These are phyloP conservation scores for Echinosophora koreensis DNA, from an alignment of 306 rosid species.

Conservation along the genomic window DNA sequence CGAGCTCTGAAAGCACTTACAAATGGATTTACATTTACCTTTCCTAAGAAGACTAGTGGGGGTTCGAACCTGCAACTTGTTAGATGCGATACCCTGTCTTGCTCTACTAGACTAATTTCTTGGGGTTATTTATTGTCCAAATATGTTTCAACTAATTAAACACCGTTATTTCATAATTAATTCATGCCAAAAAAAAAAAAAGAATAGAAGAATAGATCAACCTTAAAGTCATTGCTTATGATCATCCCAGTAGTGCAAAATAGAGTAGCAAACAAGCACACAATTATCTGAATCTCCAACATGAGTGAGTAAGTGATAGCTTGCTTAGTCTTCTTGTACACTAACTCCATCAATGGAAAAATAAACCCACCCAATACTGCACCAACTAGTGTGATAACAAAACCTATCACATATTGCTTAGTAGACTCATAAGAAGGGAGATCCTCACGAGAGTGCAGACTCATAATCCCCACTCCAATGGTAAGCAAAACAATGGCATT, in stretches of 20 bases:
- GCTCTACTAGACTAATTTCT: no score
- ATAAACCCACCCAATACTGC: constrained; percentile 62
- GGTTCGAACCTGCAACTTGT: no score
- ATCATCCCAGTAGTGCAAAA: constrained; percentile 67
- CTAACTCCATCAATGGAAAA: constrained; percentile 64
- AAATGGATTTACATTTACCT: no score
- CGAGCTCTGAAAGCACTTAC: no score
- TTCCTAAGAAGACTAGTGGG: no score
- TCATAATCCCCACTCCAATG: constrained; percentile 38
- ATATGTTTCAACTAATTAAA: background rate
- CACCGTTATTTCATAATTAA: no score
- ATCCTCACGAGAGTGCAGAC: constrained; percentile 58
- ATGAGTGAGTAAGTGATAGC: constrained; percentile 37
- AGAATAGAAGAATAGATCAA: background rate
- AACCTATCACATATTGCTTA: constrained; percentile 56
- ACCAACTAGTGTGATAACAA: constrained; percentile 60
- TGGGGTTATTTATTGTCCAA: no score
- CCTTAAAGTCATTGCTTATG: constrained; percentile 42
- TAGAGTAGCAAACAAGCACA: constrained; percentile 59
- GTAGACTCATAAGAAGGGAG: constrained; percentile 61
- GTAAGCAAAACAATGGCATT: background rate
- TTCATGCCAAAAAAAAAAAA: background rate
- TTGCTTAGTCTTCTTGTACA: constrained; percentile 25
- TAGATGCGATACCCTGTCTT: no score
- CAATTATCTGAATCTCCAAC: constrained; percentile 66